Evolutionary conservation across 805 yeast species (phyloP), one percentile per base, ranked within the genome.

Genomic region (Metschnikowia anglica): DNA sequence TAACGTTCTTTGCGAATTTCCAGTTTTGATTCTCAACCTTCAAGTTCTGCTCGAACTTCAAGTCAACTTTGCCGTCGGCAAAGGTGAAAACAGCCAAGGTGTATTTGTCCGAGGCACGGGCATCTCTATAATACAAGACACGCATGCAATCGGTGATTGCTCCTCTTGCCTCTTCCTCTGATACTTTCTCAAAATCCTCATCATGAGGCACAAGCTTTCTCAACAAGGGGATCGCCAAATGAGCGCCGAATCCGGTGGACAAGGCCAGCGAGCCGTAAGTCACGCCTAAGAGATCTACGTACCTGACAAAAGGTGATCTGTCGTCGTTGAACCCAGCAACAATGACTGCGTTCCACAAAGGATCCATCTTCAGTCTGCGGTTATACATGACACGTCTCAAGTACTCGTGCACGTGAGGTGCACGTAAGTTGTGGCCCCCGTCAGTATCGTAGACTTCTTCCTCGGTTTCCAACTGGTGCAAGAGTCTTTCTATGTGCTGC

Each of bases 181-280:
- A 69, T 21, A 88, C 77, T 30, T 81, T 81, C 29, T 67, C 75
- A 45, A 77, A 86, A 58, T 89, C 96, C 20, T 75, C 80, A 55
- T 89, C 97, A 31, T 72, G 68, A 45, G 88, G 95, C 26, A 85
- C 87, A 46, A 83, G 76, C 61, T 85, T 81, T 70, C 99, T 83
- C 61, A 93, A 74, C 56, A 93, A 68, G 19, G 99, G 99, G 33
- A 89, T 68, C 3, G 99, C 99, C 65, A 93, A 74, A 65, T 93
- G 90, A 9, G 95, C 85, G 46, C 99, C 99, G 62, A 89, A 91
- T 1, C 99, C 99, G 3, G 98, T 90, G 34, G 97, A 97, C 44
- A 93, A 70, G 2, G 95, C 75, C 23, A 96, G 93, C 0, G 98
- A 76, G 3, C 87, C 76, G 65, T 87, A 93, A 2, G 96, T 78